These are phyloP conservation scores for Aspergillus wentii DNA, from an alignment of 495 filamentous ascomycete genomes.

Conservation along the genomic window DNA sequence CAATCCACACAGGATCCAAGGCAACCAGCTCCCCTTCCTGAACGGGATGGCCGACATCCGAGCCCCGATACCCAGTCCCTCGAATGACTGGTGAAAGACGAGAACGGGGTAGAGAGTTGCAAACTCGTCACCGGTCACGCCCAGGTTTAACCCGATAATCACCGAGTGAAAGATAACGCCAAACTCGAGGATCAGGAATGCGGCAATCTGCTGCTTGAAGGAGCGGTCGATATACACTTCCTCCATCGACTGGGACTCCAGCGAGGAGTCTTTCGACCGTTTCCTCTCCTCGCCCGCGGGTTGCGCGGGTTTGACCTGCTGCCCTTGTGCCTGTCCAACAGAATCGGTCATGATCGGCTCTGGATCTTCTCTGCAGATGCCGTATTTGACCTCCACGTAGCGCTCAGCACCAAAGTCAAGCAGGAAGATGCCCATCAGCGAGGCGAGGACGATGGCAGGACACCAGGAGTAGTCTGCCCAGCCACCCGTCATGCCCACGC, in stretches of 20 bases:
- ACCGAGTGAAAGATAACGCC: constrained; percentile 69
- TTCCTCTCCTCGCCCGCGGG: too few species aligned
- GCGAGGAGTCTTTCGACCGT: neutral
- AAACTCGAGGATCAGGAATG: constrained; percentile 54
- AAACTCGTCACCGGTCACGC: constrained; percentile 57
- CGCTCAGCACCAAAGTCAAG: constrained; percentile 44
- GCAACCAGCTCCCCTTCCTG: constrained; percentile 31
- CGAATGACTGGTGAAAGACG: constrained; percentile 42
- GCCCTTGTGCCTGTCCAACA: too few species aligned
- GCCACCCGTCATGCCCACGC: constrained; percentile 48
- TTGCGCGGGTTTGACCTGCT: neutral
- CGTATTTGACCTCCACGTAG: constrained; percentile 49
- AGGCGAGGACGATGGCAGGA: constrained; percentile 34
- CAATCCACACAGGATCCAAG: constrained; percentile 24
- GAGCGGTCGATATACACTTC: too few species aligned
- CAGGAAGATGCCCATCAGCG: constrained; percentile 33
- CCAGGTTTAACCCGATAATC: constrained; percentile 67
- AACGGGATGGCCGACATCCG: constrained; percentile 34
- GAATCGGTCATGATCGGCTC: constrained; percentile 23
- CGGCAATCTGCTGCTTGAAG: constrained; percentile 27
- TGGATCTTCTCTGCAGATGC: constrained; percentile 31
- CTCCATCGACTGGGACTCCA: too few species aligned
- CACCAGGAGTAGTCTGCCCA: constrained; percentile 45
- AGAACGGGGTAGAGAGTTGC: constrained; percentile 62
- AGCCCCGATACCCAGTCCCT: constrained; percentile 22